Evolutionary conservation across 768 basidiomycete genomes (phyloP).

Genomic region (Lactarius hengduanensis): DNA sequence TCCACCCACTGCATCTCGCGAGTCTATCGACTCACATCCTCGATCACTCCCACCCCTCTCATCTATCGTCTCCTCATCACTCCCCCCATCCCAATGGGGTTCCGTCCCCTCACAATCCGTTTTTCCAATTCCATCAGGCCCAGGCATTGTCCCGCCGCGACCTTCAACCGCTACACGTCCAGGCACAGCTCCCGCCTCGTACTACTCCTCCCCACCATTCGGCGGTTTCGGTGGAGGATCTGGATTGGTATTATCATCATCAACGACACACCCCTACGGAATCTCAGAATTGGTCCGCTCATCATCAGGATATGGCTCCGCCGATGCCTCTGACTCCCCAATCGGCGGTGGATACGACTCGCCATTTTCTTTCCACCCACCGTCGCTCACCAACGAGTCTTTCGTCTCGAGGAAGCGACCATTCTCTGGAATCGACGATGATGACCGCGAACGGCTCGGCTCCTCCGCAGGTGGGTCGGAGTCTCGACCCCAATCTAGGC

Average conservation of each 20-base stretch:
- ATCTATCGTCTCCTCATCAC: conserved; percentile 72
- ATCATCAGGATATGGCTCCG: conserved; percentile 34
- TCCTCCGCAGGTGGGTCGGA: conserved; percentile 54
- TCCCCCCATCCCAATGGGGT: conserved; percentile 37
- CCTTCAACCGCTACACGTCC: conserved; percentile 62
- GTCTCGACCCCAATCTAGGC: conserved; percentile 74
- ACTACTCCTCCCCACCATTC: conserved; percentile 51
- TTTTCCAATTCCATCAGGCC: conserved; percentile 57
- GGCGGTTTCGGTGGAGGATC: conserved; percentile 40
- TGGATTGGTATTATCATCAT: conserved; percentile 43
- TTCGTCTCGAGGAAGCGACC: conserved; percentile 61
- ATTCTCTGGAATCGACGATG: conserved; percentile 57
- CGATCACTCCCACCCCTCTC: conserved; percentile 71
- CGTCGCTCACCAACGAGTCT: conserved; percentile 43
- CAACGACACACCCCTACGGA: conserved; percentile 34
- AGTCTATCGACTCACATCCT: conserved; percentile 36
- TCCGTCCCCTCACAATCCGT: conserved; percentile 41
- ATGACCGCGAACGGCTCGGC: conserved; percentile 41
- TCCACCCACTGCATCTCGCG: conserved; percentile 53
- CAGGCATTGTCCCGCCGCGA: conserved; percentile 51
- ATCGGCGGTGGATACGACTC: conserved; percentile 48
- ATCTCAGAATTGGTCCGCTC: conserved; percentile 39
- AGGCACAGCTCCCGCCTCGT: conserved; percentile 68
- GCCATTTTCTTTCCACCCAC: conserved; percentile 79
- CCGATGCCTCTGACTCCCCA: conserved; percentile 34